Conservation (phyloP, 352 stramenopile species). For the Globisporangium spiculum region DNA sequence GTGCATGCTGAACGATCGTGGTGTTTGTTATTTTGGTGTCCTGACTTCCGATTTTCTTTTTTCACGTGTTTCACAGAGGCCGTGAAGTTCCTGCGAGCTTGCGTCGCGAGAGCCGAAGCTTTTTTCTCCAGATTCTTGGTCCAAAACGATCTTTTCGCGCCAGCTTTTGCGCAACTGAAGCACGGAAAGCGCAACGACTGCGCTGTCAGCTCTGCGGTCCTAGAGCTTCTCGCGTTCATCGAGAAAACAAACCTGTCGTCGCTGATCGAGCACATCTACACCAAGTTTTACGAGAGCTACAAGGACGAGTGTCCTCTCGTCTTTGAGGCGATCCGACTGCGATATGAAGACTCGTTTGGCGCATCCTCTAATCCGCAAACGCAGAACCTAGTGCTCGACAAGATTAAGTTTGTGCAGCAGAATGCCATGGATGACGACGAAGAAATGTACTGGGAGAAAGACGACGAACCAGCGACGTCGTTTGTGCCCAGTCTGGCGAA, state of each 20-base stretch:
- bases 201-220: constrained; percentile 66
- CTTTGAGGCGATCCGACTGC: constrained; percentile 64
- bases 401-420: constrained; percentile 54
- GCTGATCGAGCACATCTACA: constrained; percentile 76
- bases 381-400: constrained; percentile 26
- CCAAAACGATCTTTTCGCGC: constrained; percentile 69
- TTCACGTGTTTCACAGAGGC: constrained; percentile 35
- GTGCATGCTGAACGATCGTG: constrained; percentile 1
- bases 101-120: constrained; percentile 64
- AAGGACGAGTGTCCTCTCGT: constrained; percentile 68
- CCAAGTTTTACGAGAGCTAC: constrained; percentile 75
- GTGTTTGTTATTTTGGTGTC: neutral
- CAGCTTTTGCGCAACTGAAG: constrained; percentile 50
- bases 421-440: constrained; percentile 67
- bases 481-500: constrained; percentile 38
- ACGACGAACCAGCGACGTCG: constrained; percentile 40
- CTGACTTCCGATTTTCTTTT: constrained; percentile 6
- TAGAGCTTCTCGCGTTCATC: constrained; percentile 74
- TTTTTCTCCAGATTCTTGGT: constrained; percentile 84
- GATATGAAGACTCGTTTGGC: constrained; percentile 52
- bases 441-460: constrained; percentile 78
- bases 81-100: constrained; percentile 77
- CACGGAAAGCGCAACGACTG: constrained; percentile 47
- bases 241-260: constrained; percentile 75
- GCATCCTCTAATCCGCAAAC: constrained; percentile 19